A percentile compares a stretch with the other conserved stretches of the same genome.
Conservation (phyloP, 257 asterid genomes). For the Solanum tarapatanum region DNA sequence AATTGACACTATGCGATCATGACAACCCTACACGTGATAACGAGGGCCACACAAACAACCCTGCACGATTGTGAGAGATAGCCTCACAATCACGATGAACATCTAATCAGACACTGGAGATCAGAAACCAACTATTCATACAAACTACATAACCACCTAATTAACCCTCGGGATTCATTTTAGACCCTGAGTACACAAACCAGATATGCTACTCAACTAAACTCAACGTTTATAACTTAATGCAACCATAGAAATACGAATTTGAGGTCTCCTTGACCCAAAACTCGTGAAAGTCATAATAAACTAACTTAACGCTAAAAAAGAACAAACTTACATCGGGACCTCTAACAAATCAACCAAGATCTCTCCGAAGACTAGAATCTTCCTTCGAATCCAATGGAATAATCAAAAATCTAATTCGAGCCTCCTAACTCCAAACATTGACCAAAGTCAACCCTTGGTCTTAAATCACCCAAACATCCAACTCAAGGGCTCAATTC, state of each 20-base stretch:
- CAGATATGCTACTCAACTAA: background rate
- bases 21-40: background rate
- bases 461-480: background rate
- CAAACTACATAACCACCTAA: too few species aligned
- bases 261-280: background rate
- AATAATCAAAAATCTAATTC: background rate
- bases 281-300: background rate
- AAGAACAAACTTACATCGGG: background rate
- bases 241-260: background rate
- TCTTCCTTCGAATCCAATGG: background rate
- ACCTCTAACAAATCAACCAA: background rate
- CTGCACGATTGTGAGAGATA: too few species aligned
- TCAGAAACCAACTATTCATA: too few species aligned
- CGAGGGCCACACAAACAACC: too few species aligned
- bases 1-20: background rate
- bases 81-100: background rate
- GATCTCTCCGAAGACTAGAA: background rate
- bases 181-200: background rate
- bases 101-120: background rate
- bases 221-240: background rate
- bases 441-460: background rate
- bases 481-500: background rate
- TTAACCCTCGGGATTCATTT: background rate
- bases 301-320: background rate
- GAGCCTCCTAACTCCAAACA: background rate